Percentiles rank a stretch among this genome's conserved stretches.
Evolutionary conservation across 2,329 filamentous ascomycete species (phyloP).

Genomic region (Zalaria obscura): DNA sequence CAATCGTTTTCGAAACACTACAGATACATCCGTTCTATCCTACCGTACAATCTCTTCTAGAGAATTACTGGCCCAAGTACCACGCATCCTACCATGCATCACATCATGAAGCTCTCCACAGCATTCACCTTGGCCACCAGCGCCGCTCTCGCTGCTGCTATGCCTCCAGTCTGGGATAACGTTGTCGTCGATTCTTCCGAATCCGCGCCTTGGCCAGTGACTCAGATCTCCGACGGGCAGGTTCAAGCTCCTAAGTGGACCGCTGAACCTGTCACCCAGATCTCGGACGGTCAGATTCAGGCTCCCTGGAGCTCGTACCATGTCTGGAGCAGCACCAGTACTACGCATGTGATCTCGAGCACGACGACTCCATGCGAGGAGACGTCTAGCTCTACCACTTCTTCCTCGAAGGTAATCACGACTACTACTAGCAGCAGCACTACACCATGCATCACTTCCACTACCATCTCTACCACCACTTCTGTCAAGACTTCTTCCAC

Average conservation of each 20-base stretch:
- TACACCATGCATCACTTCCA: slow-evolving; percentile 1
- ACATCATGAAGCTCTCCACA: background rate
- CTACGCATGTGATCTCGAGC: no score
- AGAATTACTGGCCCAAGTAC: background rate
- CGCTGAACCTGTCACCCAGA: slow-evolving; percentile 9
- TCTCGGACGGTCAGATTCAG: slow-evolving; percentile 11
- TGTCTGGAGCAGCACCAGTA: no score
- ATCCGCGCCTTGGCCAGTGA: slow-evolving; percentile 4
- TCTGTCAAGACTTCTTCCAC: background rate
- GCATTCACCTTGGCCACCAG: background rate
- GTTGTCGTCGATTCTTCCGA: background rate
- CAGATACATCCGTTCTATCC: background rate
- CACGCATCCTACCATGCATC: background rate
- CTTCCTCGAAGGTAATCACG: no score
- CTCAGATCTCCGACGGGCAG: slow-evolving; percentile 16
- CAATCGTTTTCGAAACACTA: background rate
- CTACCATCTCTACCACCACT: slow-evolving; percentile 6
- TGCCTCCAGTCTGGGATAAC: background rate
- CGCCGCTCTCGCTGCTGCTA: background rate
- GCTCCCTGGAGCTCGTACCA: background rate
- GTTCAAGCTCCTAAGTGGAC: slow-evolving; percentile 8
- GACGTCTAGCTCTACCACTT: no score
- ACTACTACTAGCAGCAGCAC: background rate
- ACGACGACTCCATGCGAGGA: background rate
- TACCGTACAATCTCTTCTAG: background rate